These are phyloP conservation scores for Ophiocordyceps camponoti-rufipedis DNA, from an alignment of 2,329 filamentous ascomycete genomes.

Conservation along the genomic window DNA sequence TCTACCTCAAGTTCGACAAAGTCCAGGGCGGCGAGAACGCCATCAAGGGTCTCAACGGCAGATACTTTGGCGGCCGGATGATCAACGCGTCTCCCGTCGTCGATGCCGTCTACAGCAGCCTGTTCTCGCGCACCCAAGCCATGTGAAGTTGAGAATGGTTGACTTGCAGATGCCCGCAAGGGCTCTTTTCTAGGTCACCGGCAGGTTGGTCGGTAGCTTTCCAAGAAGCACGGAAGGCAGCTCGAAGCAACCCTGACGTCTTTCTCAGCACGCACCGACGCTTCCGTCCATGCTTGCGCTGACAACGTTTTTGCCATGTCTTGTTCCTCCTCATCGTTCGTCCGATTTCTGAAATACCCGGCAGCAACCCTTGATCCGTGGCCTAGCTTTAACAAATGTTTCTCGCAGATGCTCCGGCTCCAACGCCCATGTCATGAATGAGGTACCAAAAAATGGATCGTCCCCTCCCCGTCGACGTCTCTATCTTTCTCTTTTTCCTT, in stretches of 20 bases:
- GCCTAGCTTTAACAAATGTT: slow-evolving; percentile 1
- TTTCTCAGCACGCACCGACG: neutral
- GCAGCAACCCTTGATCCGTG: slow-evolving; percentile 1
- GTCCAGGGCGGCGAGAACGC: slow-evolving; percentile 92
- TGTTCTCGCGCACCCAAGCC: slow-evolving; percentile 74
- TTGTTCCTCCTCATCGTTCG: slow-evolving; percentile 1
- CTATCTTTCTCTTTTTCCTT: neutral
- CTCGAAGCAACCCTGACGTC: neutral
- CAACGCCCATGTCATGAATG: slow-evolving; percentile 2
- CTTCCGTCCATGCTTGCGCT: slow-evolving; percentile 1
- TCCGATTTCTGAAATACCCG: slow-evolving; percentile 1
- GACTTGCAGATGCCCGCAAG: slow-evolving; percentile 14
- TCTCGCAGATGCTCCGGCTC: slow-evolving; percentile 2
- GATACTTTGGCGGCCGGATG: slow-evolving; percentile 83
- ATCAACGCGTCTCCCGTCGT: slow-evolving; percentile 93
- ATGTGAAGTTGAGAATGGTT: slow-evolving; percentile 46
- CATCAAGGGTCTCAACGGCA: slow-evolving; percentile 91
- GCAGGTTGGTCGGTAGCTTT: slow-evolving; percentile 15
- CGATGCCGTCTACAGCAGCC: slow-evolving; percentile 95
- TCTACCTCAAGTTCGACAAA: slow-evolving; percentile 96
- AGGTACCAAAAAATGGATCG: slow-evolving; percentile 2
- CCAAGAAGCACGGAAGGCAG: neutral
- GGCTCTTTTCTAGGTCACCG: slow-evolving; percentile 27
- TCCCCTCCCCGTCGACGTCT: neutral
- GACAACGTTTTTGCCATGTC: neutral